These are phyloP conservation scores for Aureobasidium leucospermi DNA, from an alignment of 2,329 filamentous ascomycete species.

Conservation along the genomic window DNA sequence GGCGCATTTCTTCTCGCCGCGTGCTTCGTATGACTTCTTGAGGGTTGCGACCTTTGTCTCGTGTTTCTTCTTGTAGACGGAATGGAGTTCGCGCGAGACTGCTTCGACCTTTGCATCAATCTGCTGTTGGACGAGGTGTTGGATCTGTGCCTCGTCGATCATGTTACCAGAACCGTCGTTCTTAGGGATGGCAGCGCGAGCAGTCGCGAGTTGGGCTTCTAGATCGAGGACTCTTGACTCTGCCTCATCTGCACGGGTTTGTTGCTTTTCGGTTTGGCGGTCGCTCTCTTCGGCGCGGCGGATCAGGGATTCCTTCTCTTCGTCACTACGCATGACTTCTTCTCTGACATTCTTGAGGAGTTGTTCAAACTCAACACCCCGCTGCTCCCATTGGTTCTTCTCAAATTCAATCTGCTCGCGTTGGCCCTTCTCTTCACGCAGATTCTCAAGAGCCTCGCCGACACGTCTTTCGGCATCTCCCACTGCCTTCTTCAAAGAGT, in stretches of 20 bases:
- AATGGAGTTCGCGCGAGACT: constrained; percentile 70
- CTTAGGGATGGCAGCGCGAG: constrained; percentile 32
- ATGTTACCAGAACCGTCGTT: constrained; percentile 19
- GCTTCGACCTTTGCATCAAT: constrained; percentile 84
- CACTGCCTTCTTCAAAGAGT: constrained; percentile 78
- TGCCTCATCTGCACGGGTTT: constrained; percentile 68
- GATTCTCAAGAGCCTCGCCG: constrained; percentile 73
- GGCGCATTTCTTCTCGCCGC: constrained; percentile 81
- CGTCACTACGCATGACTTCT: constrained; percentile 69
- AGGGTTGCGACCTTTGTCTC: constrained; percentile 90
- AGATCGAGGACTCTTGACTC: constrained; percentile 37
- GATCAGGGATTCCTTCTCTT: constrained; percentile 73
- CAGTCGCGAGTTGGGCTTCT: constrained; percentile 66
- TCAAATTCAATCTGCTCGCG: constrained; percentile 69
- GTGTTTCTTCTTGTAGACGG: constrained; percentile 93
- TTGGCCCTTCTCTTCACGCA: constrained; percentile 66
- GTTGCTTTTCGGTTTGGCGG: constrained; percentile 63
- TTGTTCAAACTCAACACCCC: constrained; percentile 77
- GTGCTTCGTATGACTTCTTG: constrained; percentile 71
- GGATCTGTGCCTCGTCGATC: constrained; percentile 37
- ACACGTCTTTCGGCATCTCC: constrained; percentile 87
- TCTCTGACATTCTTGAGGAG: constrained; percentile 73
- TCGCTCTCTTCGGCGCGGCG: constrained; percentile 71
- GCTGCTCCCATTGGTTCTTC: constrained; percentile 74
- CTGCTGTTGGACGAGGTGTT: constrained; percentile 48